Evolutionary conservation across 192 early-diverging fungal genomes (phyloP), one percentile per base, ranked within the genome.

Genomic region (Dissophora globulifera): DNA sequence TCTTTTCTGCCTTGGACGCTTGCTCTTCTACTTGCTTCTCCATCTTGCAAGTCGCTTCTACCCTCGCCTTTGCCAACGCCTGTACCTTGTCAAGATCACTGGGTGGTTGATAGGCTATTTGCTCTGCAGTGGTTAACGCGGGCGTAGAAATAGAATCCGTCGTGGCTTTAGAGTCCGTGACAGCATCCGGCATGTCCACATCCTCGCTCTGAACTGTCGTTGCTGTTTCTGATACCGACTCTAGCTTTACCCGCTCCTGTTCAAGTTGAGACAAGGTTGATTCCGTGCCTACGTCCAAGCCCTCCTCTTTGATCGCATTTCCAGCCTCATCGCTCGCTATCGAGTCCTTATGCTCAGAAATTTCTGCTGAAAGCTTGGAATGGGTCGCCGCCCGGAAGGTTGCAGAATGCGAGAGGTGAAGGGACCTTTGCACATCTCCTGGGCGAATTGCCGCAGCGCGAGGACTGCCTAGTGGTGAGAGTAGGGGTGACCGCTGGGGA

Each of bases 381-480:
- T 31, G 13, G 10, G 30, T 32, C 8, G 27, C 16, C 13, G 52
- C 13, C n/a, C 52, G 43, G n/a, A 27, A 29, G 30, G 16, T 31
- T n/a, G 25, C 30, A 4, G 62, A 26, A 26, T 55, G n/a, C 31
- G 29, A 47, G 2, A 31, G 19, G n/a, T 32, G 43, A 35, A 27
- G 22, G 19, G 43, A 55, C 3, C 22, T 6, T 12, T 62, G 47
- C 35, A 16, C 38, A 10, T 50, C 47, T 4, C 23, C 59, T 17
- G 20, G 20, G 7, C 23, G 10, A 6, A 51, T 35, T 12, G 13
- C 48, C 19, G 19, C 17, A 1, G 38, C 1, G 6, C 50, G 38
- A 30, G 55, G 67, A 30, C 67, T 59, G 27, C 57, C 45, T 12
- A 59, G 25, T 35, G 57, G 55, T 29, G 50, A 69, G 30, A 69